Evolutionary conservation across 495 filamentous ascomycete species (phyloP).

Genomic region (Penicillium subrubescens): DNA sequence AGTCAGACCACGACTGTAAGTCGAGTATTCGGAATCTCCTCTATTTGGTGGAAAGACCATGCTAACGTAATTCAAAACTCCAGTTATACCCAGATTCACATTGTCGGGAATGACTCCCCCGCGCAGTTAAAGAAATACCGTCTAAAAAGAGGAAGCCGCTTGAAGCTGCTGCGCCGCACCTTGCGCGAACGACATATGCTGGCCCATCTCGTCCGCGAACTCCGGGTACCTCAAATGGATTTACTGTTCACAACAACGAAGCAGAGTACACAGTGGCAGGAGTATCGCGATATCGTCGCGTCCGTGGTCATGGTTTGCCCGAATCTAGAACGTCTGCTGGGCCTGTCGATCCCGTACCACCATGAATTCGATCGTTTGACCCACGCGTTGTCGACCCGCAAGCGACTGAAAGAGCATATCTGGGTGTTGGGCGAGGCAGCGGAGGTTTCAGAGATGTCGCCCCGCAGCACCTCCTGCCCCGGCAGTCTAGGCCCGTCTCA

Average conservation of each 20-base stretch:
- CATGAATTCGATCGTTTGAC: slow-evolving; percentile 75
- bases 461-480: slow-evolving; percentile 48
- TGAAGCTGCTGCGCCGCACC: slow-evolving; percentile 76
- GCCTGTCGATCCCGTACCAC: slow-evolving; percentile 69
- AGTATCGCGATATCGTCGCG: slow-evolving; percentile 72
- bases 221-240: slow-evolving; percentile 68
- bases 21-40: slow-evolving; percentile 5
- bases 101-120: slow-evolving; percentile 68
- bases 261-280: slow-evolving; percentile 50
- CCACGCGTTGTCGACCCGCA: slow-evolving; percentile 76
- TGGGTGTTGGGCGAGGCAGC: slow-evolving; percentile 69
- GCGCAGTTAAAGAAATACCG: slow-evolving; percentile 67
- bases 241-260: slow-evolving; percentile 52
- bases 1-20: slow-evolving; percentile 65
- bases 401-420: slow-evolving; percentile 71
- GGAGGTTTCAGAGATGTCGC: slow-evolving; percentile 46
- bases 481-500: slow-evolving; percentile 61
- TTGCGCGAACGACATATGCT: slow-evolving; percentile 68
- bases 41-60: not conserved
- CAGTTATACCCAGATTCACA: slow-evolving; percentile 70
- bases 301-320: slow-evolving; percentile 86
- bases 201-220: slow-evolving; percentile 70
- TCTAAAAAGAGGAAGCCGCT: slow-evolving; percentile 64
- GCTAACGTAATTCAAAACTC: slow-evolving; percentile 11
- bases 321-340: slow-evolving; percentile 75